Conservation (phyloP, 768 basidiomycete genomes). For the Mycena vulgaris region DNA sequence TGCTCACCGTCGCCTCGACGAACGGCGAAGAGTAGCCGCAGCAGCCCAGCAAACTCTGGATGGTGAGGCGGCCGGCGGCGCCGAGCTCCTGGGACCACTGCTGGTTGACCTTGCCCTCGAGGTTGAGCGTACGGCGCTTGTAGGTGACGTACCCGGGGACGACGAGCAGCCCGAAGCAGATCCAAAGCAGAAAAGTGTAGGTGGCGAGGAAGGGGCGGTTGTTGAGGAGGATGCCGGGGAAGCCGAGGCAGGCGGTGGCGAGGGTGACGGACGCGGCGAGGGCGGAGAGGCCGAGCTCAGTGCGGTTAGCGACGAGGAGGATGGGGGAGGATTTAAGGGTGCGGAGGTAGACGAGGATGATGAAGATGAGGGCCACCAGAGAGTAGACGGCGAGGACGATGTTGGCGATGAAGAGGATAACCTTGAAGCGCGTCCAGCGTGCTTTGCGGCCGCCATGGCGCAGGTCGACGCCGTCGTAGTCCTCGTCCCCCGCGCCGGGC, state of each 20-base stretch:
- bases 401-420: conserved; percentile 35
- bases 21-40: conserved; percentile 89
- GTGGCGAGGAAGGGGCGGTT: conserved; percentile 76
- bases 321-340: conserved; percentile 35
- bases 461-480: conserved; percentile 56
- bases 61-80: conserved; percentile 68
- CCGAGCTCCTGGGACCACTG: conserved; percentile 80
- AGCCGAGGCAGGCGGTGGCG: conserved; percentile 45
- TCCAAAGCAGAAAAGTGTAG: conserved; percentile 85
- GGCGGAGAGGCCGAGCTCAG: conserved; percentile 52
- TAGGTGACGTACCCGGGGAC: conserved; percentile 87
- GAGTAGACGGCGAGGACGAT: conserved; percentile 25
- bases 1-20: conserved; percentile 75
- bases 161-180: conserved; percentile 80
- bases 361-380: conserved; percentile 33
- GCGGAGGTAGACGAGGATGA: conserved; percentile 30
- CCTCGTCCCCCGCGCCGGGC: conserved; percentile 59
- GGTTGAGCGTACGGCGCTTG: conserved; percentile 68
- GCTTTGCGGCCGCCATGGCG: not conserved
- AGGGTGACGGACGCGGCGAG: conserved; percentile 52
- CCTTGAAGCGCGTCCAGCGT: conserved; percentile 39
- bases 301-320: conserved; percentile 50
- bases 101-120: conserved; percentile 83
- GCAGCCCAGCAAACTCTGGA: conserved; percentile 82
- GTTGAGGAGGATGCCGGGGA: conserved; percentile 44